A percentile compares a stretch with the other conserved stretches of the same genome.
Evolutionary conservation across 2,329 filamentous ascomycete species (phyloP).

Genomic region (Cordyceps cicadae): DNA sequence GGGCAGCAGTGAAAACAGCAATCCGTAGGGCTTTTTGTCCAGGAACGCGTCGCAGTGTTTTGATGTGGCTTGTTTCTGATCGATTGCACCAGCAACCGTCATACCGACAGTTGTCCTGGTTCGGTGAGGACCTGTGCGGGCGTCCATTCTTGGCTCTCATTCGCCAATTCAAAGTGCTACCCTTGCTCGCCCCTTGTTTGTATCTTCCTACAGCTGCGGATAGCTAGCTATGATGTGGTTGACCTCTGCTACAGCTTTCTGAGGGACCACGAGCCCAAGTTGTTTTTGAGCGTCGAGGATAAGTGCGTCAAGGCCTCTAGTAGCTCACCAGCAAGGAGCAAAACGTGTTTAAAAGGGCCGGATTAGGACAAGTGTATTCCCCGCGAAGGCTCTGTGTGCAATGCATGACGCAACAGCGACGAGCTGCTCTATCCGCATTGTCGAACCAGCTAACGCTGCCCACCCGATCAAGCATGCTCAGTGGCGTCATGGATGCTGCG

Average conservation of each 20-base stretch:
- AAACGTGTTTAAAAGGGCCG: background rate
- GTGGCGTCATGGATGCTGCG: background rate
- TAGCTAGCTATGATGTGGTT: too few species aligned
- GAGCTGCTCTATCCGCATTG: background rate
- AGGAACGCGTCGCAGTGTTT: background rate
- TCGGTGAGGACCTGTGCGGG: background rate
- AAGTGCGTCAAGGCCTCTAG: background rate
- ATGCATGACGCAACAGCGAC: background rate
- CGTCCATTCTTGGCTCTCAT: background rate
- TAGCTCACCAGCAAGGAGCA: background rate
- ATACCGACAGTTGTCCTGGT: background rate
- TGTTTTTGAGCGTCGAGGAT: background rate
- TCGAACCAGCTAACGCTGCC: background rate
- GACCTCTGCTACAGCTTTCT: too few species aligned
- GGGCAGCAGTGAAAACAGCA: background rate
- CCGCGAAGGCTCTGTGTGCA: background rate
- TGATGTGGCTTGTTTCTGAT: background rate
- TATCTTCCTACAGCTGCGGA: background rate
- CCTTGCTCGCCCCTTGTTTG: background rate
- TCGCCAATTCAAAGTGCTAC: background rate
- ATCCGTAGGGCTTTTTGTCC: background rate
- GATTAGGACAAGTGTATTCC: background rate
- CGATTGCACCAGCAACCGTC: background rate
- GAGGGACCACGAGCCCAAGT: too few species aligned
- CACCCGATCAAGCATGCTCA: background rate